These are phyloP conservation scores for Clavispora carvajalis DNA, from an alignment of 805 yeast species.

Conservation along the genomic window DNA sequence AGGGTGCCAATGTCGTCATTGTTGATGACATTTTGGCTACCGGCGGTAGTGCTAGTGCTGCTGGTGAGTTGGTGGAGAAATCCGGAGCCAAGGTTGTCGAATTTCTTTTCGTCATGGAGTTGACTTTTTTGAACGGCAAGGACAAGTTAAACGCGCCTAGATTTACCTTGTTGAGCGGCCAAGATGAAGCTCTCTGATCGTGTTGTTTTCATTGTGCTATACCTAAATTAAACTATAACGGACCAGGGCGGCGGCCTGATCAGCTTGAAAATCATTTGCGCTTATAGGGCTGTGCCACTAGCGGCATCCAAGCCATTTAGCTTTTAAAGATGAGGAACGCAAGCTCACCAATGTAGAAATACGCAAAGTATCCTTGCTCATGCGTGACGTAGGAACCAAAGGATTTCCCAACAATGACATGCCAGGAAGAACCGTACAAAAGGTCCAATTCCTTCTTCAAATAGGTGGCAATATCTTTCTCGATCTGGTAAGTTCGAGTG, in stretches of 20 bases:
- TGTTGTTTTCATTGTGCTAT: neutral
- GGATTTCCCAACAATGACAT: constrained; percentile 72
- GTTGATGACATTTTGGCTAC: constrained; percentile 98
- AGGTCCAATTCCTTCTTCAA: constrained; percentile 66
- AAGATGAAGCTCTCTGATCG: constrained; percentile 41
- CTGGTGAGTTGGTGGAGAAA: constrained; percentile 72
- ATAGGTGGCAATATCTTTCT: constrained; percentile 60
- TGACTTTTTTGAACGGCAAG: constrained; percentile 92
- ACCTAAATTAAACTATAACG: constrained; percentile 18
- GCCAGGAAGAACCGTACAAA: constrained; percentile 70
- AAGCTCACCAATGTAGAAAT: constrained; percentile 62
- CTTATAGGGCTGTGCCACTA: no score
- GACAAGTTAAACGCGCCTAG: constrained; percentile 79
- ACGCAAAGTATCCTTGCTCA: constrained; percentile 66
- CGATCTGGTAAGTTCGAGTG: constrained; percentile 37
- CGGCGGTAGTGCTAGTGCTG: constrained; percentile 94
- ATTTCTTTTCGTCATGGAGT: constrained; percentile 87
- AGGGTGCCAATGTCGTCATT: constrained; percentile 74
- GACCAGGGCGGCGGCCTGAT: no score
- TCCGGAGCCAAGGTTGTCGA: constrained; percentile 71
- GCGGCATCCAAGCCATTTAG: neutral
- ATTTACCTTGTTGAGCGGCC: constrained; percentile 85
- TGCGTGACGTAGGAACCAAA: constrained; percentile 80
- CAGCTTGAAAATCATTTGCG: no score
- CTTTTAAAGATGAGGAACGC: constrained; percentile 71